phyloP scores from a whole-genome alignment of 345 rosid genomes.

The Diplotaxis tenuifolia region DNA sequence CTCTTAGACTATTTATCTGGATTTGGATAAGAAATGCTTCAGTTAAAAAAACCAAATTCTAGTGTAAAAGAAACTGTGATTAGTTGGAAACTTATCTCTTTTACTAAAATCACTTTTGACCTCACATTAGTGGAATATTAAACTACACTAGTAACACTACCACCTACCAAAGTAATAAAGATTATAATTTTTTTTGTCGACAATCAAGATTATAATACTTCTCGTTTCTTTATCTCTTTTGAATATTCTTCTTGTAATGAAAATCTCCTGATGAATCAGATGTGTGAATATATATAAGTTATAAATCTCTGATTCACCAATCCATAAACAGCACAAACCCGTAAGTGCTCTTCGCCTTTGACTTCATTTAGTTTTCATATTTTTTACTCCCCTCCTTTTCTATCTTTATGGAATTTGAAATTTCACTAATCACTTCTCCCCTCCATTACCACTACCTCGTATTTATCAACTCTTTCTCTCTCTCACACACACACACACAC shows the following conservation, averaged over 20 bases:
- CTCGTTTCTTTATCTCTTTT: not conserved
- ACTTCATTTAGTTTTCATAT: slow-evolving; percentile 24
- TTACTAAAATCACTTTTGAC: not conserved
- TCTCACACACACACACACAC: not conserved
- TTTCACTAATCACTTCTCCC: slow-evolving; percentile 29
- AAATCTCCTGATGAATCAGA: slow-evolving; percentile 31
- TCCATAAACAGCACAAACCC: slow-evolving; percentile 21
- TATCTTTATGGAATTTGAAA: slow-evolving; percentile 33
- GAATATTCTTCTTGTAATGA: slow-evolving; percentile 25
- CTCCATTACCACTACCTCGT: slow-evolving; percentile 38
- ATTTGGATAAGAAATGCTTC: not conserved
- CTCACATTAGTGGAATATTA: not conserved
- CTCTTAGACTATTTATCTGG: not conserved
- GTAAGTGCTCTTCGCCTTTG: slow-evolving; percentile 30
- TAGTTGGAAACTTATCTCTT: not conserved
- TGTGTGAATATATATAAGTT: not conserved
- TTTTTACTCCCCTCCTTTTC: slow-evolving; percentile 20
- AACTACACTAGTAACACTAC: not conserved
- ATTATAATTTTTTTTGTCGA: too few relatives aligned
- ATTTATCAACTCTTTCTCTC: slow-evolving; percentile 5
- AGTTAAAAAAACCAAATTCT: not conserved
- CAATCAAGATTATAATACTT: not conserved
- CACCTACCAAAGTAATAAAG: not conserved
- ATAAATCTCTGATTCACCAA: slow-evolving; percentile 17
- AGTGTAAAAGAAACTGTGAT: not conserved